A percentile compares a stretch with the other conserved stretches of the same genome.
phyloP scores from a whole-genome alignment of 768 basidiomycete genomes.

The Butyriboletus loyo region DNA sequence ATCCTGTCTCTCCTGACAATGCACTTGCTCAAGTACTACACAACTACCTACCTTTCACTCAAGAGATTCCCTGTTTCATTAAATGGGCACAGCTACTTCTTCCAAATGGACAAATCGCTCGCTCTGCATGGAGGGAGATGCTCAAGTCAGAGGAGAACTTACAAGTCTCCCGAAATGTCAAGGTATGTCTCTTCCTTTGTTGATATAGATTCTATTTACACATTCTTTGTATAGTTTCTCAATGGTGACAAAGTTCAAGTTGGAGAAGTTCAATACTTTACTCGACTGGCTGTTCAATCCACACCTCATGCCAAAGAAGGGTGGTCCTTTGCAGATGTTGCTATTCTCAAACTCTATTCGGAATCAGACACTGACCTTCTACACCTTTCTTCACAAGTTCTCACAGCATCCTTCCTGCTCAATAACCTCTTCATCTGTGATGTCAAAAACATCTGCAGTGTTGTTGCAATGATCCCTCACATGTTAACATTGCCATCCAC shows the following conservation, averaged over 20 bases:
- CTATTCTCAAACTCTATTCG: constrained; percentile 22
- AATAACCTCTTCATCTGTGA: constrained; percentile 16
- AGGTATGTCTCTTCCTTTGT: constrained; percentile 2
- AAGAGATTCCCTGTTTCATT: too few species aligned
- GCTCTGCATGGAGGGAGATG: constrained; percentile 5
- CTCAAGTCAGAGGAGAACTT: neutral
- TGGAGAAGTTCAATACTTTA: constrained; percentile 24
- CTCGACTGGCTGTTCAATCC: neutral
- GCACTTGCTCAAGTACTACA: too few species aligned
- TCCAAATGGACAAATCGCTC: constrained; percentile 24
- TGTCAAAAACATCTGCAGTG: constrained; percentile 13
- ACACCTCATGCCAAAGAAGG: neutral
- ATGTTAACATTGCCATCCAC: neutral
- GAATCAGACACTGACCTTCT: constrained; percentile 16
- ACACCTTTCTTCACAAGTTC: constrained; percentile 15
- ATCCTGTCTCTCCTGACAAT: too few species aligned
- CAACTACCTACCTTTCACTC: too few species aligned
- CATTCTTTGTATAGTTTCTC: neutral
- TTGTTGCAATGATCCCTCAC: constrained; percentile 28
- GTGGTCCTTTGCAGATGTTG: neutral
- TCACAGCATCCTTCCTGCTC: constrained; percentile 15
- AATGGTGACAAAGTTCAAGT: neutral
- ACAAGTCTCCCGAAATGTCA: constrained; percentile 12
- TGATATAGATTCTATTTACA: neutral
- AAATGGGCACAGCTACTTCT: constrained; percentile 7